These are phyloP conservation scores for Haematococcus lacustris DNA, from an alignment of 139 green algal species.

Conservation along the genomic window DNA sequence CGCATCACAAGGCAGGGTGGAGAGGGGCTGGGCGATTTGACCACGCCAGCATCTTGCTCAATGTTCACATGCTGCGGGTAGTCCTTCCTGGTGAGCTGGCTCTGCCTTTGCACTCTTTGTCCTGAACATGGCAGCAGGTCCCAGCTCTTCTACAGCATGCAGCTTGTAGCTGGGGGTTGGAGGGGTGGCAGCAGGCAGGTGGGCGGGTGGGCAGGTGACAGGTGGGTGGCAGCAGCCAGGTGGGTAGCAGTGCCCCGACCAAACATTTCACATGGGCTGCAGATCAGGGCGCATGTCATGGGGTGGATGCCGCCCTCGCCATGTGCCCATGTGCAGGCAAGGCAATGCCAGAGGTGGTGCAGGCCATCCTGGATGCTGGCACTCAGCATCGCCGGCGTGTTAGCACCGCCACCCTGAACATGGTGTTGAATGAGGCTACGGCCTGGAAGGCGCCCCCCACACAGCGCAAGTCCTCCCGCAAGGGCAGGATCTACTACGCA, in stretches of 20 bases:
- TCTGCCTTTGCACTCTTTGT: too few species aligned
- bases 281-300: background rate
- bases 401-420: conserved; percentile 89
- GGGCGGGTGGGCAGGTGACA: background rate
- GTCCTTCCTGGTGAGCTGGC: too few species aligned
- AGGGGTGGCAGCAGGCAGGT: background rate
- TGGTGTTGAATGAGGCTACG: conserved; percentile 74
- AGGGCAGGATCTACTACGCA: conserved; percentile 88
- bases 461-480: conserved; percentile 30
- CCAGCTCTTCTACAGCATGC: too few species aligned
- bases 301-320: background rate
- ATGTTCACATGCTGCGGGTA: too few species aligned
- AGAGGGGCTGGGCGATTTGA: too few species aligned
- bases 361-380: conserved; percentile 59
- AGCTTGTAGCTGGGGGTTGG: too few species aligned
- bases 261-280: background rate
- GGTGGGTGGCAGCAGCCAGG: background rate
- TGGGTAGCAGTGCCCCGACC: background rate
- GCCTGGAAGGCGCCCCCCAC: conserved; percentile 67
- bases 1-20: too few species aligned
- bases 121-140: too few species aligned
- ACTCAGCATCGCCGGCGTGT: conserved; percentile 79
- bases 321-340: background rate
- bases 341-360: conserved; percentile 65
- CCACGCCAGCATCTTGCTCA: too few species aligned